Percentiles rank a stretch among this genome's conserved stretches.
Conservation (phyloP, 2,329 filamentous ascomycete species). For the Trichophyton equinum region DNA sequence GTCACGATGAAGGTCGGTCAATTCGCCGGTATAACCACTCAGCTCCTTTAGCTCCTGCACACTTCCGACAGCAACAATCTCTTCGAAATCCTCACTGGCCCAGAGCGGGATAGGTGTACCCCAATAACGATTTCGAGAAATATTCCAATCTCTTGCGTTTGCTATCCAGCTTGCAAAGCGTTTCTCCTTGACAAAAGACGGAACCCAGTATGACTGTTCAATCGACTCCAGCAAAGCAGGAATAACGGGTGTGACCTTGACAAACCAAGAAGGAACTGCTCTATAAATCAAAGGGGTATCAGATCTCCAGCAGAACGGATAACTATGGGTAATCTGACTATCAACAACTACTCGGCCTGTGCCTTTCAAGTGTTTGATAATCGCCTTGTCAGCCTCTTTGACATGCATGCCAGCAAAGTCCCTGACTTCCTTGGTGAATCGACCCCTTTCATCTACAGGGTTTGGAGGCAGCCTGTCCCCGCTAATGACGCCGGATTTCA, state of each 20-base stretch:
- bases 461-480: constrained; percentile 72
- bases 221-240: constrained; percentile 86
- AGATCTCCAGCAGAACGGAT: constrained; percentile 89
- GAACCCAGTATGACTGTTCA: constrained; percentile 82
- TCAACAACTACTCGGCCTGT: constrained; percentile 68
- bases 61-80: constrained; percentile 76
- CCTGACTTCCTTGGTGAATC: constrained; percentile 61
- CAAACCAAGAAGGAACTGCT: constrained; percentile 89
- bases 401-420: constrained; percentile 83
- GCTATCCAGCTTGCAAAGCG: constrained; percentile 85
- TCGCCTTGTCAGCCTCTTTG: constrained; percentile 82
- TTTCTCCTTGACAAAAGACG: constrained; percentile 77
- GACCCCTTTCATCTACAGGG: constrained; percentile 73
- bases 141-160: constrained; percentile 89
- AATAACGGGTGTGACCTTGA: constrained; percentile 71
- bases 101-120: constrained; percentile 85
- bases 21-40: constrained; percentile 71
- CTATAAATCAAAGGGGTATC: constrained; percentile 89
- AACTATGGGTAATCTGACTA: constrained; percentile 78
- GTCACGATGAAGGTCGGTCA: constrained; percentile 80
- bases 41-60: constrained; percentile 71
- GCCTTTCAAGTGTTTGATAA: constrained; percentile 76
- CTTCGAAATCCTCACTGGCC: constrained; percentile 80
- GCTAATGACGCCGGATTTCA: constrained; percentile 63
- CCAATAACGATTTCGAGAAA: constrained; percentile 90